Conservation (phyloP, 176 grass and related monocot genomes). For the Carex cristatella region DNA sequence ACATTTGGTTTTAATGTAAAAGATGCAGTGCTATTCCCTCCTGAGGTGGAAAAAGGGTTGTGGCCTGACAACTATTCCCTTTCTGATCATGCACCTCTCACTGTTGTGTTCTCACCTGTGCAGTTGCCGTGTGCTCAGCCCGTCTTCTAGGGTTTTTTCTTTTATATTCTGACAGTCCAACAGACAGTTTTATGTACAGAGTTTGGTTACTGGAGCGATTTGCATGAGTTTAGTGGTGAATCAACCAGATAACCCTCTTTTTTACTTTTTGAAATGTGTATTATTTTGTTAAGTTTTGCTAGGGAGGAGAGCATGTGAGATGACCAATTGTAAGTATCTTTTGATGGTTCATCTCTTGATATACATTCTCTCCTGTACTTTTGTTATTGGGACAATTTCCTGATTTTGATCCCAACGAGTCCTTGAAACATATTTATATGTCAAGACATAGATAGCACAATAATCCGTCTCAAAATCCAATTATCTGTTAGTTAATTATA, state of each 20-base stretch:
- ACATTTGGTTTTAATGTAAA: conserved; percentile 25
- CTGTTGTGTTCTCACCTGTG: conserved; percentile 76
- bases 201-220: not conserved
- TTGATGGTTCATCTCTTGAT: conserved; percentile 25
- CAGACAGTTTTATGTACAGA: not conserved
- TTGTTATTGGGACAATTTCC: not conserved
- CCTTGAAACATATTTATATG: not conserved
- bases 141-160: conserved; percentile 12
- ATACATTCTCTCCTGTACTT: not conserved
- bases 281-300: conserved; percentile 6
- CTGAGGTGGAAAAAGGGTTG: conserved; percentile 78
- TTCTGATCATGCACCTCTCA: conserved; percentile 85
- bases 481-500: not conserved
- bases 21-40: conserved; percentile 78
- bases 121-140: conserved; percentile 31
- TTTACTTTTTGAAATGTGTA: not conserved
- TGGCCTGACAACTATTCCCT: conserved; percentile 89
- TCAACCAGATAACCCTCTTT: not conserved
- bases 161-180: not conserved
- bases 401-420: not conserved
- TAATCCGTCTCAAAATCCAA: too few relatives aligned
- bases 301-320: conserved; percentile 7
- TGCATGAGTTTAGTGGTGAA: not conserved
- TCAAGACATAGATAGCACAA: not conserved
- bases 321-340: conserved; percentile 16